Evolutionary conservation across 2,329 filamentous ascomycete species (phyloP), one percentile per base, ranked within the genome.

Genomic region (Phaeophleospora eucalypticola): DNA sequence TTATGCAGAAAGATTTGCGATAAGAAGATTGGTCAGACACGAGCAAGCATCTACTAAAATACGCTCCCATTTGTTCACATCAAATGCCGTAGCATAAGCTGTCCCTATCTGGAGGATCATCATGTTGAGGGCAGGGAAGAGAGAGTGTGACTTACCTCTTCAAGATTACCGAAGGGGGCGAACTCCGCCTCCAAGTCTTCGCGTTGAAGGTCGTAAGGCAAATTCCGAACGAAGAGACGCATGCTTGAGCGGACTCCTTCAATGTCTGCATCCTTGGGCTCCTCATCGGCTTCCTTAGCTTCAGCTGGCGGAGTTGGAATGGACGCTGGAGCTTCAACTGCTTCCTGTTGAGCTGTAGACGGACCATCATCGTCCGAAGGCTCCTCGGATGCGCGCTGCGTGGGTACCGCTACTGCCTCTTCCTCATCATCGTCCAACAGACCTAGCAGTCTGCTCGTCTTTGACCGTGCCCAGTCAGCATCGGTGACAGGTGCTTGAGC

Each of bases 21-120:
- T 12, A 29, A 29, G 33, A 7, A n/a, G 20, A 24, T 32, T 41
- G 43, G 41, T 63, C 62, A 64, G 89, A 83, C 80, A 75, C 71
- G 85, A 89, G 45, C 83, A 90, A 86, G 88, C 87, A 95, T 97
- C 91, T 98, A 98, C 93, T 96, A 98, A 95, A 94, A 95, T 93
- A 86, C 80, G 88, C 85, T 82, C 45, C 45, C 40, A 74, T 29
- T 29, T 12, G 89, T 77, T 66, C 60, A 82, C 87, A 90, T 94
- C 90, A 97, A 76, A 77, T 89, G 87, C 88, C 73, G 65, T 70
- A 77, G 86, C 86, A 91, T 96, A 87, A 89, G 91, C 83, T 97
- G 93, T 97, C 93, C 93, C 93, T 97, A 97, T 97, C 93, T 82
- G 86, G 86, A 81, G 81, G 75, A 88, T 97, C 91, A 97, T 97